A percentile compares a stretch with the other conserved stretches of the same genome.
These are phyloP conservation scores for Saturnispora dispora DNA, from an alignment of 805 yeast species.

Conservation along the genomic window DNA sequence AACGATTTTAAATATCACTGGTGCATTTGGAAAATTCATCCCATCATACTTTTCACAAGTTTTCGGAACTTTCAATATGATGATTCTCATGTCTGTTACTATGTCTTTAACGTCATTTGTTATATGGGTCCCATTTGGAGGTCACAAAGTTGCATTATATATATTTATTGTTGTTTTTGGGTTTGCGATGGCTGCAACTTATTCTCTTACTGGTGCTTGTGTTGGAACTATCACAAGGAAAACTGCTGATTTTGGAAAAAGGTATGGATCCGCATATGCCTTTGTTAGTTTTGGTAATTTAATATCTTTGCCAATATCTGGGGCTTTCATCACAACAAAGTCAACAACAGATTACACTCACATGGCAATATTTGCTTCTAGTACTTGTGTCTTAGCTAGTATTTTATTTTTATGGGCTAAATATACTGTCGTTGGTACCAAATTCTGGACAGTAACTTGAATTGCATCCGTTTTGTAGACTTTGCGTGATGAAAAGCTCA, in stretches of 20 bases:
- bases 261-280: slow-evolving; percentile 62
- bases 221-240: slow-evolving; percentile 47
- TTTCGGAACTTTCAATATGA: slow-evolving; percentile 38
- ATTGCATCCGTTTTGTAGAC: too few relatives aligned
- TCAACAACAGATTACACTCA: slow-evolving; percentile 23
- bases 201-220: slow-evolving; percentile 61
- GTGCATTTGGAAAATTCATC: slow-evolving; percentile 37
- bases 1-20: slow-evolving; percentile 35
- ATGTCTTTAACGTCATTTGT: slow-evolving; percentile 38
- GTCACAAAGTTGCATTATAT: slow-evolving; percentile 32
- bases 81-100: slow-evolving; percentile 30
- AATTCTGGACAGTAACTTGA: too few relatives aligned
- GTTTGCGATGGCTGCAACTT: slow-evolving; percentile 49
- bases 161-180: slow-evolving; percentile 50
- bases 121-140: slow-evolving; percentile 61
- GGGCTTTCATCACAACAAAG: slow-evolving; percentile 28
- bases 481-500: too few relatives aligned
- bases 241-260: slow-evolving; percentile 58
- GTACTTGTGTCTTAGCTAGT: slow-evolving; percentile 20
- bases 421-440: neutral
- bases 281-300: slow-evolving; percentile 35
- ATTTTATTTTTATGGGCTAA: slow-evolving; percentile 15
- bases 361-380: slow-evolving; percentile 27
- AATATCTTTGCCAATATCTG: slow-evolving; percentile 35
- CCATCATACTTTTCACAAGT: slow-evolving; percentile 38